Conservation (phyloP, 306 rosid species). For the Cucurbita argyrosperma region DNA sequence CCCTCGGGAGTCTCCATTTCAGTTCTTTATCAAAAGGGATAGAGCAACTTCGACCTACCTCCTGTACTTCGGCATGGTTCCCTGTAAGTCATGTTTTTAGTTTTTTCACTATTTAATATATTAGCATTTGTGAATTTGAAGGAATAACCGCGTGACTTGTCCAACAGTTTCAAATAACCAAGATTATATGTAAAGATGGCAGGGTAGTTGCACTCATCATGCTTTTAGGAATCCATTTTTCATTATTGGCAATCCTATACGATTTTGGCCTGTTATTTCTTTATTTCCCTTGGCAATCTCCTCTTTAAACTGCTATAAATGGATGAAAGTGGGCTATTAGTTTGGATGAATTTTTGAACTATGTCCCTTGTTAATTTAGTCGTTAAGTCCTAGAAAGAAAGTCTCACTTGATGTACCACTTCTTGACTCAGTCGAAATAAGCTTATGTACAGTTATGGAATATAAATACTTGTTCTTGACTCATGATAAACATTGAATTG, state of each 20-base stretch:
- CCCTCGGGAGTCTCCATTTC: conserved; percentile 64
- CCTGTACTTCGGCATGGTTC: conserved; percentile 54
- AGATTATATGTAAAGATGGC: background rate
- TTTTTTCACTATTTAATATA: background rate
- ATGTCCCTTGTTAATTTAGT: background rate
- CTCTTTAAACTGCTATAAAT: background rate
- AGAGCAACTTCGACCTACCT: conserved; percentile 57
- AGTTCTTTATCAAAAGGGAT: conserved; percentile 72
- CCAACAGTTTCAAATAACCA: background rate
- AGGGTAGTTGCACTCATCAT: background rate
- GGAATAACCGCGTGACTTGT: background rate
- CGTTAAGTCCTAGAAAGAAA: background rate
- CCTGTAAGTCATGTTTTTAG: conserved; percentile 41
- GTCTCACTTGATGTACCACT: background rate
- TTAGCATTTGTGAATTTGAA: background rate
- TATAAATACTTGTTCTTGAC: conserved; percentile 1
- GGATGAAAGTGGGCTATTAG: background rate
- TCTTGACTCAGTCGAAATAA: background rate
- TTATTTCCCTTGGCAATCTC: background rate
- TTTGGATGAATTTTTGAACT: background rate
- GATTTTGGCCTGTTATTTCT: background rate
- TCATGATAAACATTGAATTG: conserved; percentile 11
- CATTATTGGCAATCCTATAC: background rate
- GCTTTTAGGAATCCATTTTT: conserved; percentile 9
- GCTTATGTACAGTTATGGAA: background rate